Conservation (phyloP, 139 green algal species). For the Closterium sp. region DNA sequence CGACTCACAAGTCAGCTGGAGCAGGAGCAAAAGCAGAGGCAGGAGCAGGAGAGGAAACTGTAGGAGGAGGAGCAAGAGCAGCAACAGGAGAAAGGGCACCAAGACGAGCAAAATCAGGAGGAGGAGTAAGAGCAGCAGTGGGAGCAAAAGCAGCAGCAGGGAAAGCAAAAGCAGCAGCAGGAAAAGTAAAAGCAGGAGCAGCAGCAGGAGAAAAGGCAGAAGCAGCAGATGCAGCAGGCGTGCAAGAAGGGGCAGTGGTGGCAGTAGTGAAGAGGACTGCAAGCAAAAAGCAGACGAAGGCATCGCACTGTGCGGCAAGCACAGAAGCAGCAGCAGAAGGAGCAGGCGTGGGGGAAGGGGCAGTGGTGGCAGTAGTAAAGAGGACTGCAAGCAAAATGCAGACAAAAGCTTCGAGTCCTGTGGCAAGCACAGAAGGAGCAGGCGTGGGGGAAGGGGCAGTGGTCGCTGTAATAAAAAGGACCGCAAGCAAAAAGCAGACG, state of each 20-base stretch:
- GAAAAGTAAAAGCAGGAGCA: neutral
- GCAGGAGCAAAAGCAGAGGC: neutral
- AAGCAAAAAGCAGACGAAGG: too few relatives aligned
- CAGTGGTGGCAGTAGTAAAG: neutral
- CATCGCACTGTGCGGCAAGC: neutral
- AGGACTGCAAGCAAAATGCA: too few relatives aligned
- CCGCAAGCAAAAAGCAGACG: too few relatives aligned
- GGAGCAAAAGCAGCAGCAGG: too few relatives aligned
- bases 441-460: neutral
- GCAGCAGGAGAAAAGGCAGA: neutral
- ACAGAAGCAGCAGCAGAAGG: neutral
- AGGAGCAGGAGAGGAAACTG: too few relatives aligned
- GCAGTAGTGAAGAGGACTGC: neutral
- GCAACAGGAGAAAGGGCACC: too few relatives aligned
- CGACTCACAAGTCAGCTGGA: neutral
- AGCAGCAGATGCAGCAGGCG: too few relatives aligned
- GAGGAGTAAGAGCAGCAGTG: too few relatives aligned
- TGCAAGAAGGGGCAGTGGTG: neutral
- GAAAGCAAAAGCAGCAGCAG: too few relatives aligned
- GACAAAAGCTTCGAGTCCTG: too few relatives aligned
- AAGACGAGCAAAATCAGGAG: too few relatives aligned
- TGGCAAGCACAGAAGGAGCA: neutral
- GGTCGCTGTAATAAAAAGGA: neutral
- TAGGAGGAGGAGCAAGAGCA: too few relatives aligned
- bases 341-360: neutral